phyloP scores from a whole-genome alignment of 139 green algal genomes.

The Marvania coccoides region DNA sequence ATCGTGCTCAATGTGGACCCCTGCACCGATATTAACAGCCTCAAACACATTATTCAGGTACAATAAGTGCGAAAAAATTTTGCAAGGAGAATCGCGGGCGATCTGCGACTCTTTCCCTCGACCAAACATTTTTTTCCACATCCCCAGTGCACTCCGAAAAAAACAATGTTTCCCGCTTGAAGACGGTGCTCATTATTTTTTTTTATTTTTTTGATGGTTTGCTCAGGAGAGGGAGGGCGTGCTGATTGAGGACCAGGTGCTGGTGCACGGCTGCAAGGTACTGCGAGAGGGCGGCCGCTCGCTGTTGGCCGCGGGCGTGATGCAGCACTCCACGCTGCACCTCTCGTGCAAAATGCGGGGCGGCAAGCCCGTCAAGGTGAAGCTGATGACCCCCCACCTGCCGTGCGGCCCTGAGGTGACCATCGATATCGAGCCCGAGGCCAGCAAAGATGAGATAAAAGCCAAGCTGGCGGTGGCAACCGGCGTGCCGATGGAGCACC shows the following conservation, averaged over 20 bases:
- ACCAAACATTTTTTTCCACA: neutral
- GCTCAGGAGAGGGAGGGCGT: constrained; percentile 26
- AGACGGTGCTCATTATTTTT: neutral
- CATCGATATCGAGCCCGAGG: constrained; percentile 39
- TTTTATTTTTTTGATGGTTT: constrained; percentile 1
- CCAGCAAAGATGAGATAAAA: constrained; percentile 39
- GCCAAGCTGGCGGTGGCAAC: constrained; percentile 34
- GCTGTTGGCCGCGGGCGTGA: constrained; percentile 2
- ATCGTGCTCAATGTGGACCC: constrained; percentile 10
- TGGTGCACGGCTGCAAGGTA: constrained; percentile 19
- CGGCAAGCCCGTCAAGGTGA: constrained; percentile 37
- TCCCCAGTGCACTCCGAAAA: neutral
- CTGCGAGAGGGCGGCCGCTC: constrained; percentile 5
- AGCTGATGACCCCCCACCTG: constrained; percentile 49
- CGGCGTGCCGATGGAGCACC: constrained; percentile 38
- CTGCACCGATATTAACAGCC: constrained; percentile 15
- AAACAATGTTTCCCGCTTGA: neutral
- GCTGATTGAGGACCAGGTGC: constrained; percentile 26
- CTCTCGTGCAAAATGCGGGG: constrained; percentile 10
- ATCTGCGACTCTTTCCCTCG: neutral
- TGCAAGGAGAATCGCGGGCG: neutral
- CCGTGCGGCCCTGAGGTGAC: constrained; percentile 44
- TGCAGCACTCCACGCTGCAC: constrained; percentile 5
- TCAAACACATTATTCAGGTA: constrained; percentile 46
- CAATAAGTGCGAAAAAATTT: neutral